These are phyloP conservation scores for Globisporangium apiculatum DNA, from an alignment of 352 stramenopile species.

Conservation along the genomic window DNA sequence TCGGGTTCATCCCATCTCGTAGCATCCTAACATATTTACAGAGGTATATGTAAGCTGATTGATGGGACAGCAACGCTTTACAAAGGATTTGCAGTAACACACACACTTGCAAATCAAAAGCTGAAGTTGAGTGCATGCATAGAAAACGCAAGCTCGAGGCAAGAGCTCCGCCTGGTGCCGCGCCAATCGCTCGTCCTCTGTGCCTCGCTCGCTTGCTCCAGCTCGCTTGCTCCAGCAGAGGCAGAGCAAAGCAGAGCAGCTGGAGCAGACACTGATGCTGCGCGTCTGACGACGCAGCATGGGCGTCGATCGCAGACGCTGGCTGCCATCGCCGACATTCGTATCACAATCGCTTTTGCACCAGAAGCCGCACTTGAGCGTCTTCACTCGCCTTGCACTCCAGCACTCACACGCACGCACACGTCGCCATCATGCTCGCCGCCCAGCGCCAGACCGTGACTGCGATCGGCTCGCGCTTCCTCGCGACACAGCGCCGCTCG, in stretches of 20 bases:
- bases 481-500: slow-evolving; percentile 26
- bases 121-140: slow-evolving; percentile 11
- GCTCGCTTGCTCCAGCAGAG: neutral
- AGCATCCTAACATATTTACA: neutral
- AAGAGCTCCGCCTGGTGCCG: too few relatives aligned
- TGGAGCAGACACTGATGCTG: too few relatives aligned
- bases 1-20: neutral
- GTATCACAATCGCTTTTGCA: slow-evolving; percentile 11
- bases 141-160: slow-evolving; percentile 10
- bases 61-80: too few relatives aligned
- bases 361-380: neutral
- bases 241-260: too few relatives aligned
- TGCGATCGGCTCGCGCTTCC: slow-evolving; percentile 16
- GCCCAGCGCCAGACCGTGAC: slow-evolving; percentile 11
- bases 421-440: slow-evolving; percentile 17
- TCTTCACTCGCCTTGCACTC: too few relatives aligned
- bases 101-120: neutral
- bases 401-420: neutral
- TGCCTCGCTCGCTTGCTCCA: too few relatives aligned
- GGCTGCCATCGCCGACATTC: neutral
- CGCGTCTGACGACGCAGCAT: neutral
- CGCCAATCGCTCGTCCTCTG: too few relatives aligned
- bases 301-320: neutral
- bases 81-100: too few relatives aligned
- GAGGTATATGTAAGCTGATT: too few relatives aligned